Conservation (phyloP, 179 eudicot species). For the Camellia oleifera region DNA sequence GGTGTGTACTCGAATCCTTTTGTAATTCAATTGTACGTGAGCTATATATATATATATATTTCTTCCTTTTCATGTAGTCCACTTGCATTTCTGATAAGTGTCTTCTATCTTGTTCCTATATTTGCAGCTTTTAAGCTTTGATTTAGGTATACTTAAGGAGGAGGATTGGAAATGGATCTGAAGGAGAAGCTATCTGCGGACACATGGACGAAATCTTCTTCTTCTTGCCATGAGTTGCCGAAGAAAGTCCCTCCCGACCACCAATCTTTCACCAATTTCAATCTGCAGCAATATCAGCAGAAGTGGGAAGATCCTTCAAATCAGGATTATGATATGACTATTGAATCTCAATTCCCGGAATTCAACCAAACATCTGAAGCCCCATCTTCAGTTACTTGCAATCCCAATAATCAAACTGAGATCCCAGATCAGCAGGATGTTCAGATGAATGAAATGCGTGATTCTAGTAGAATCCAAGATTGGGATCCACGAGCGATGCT, state of each 20-base stretch:
- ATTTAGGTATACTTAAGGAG: neutral
- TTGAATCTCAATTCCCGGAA: conserved; percentile 35
- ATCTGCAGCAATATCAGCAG: conserved; percentile 32
- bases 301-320: conserved; percentile 53
- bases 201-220: conserved; percentile 38
- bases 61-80: neutral
- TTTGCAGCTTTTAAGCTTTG: neutral
- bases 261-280: conserved; percentile 29
- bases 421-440: conserved; percentile 33
- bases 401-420: conserved; percentile 30
- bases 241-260: conserved; percentile 27
- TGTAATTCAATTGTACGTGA: neutral
- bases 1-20: neutral
- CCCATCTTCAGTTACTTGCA: conserved; percentile 28
- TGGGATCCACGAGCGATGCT: conserved; percentile 83
- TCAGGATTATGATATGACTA: conserved; percentile 30
- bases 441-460: conserved; percentile 36
- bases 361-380: conserved; percentile 34
- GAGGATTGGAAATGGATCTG: conserved; percentile 33
- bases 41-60: neutral
- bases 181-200: conserved; percentile 40
- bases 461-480: conserved; percentile 32
- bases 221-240: conserved; percentile 29
- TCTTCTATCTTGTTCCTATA: neutral
- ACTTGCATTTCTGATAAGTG: neutral